Evolutionary conservation across 192 early-diverging fungal genomes (phyloP).

Genomic region (Backusella morwellensis): DNA sequence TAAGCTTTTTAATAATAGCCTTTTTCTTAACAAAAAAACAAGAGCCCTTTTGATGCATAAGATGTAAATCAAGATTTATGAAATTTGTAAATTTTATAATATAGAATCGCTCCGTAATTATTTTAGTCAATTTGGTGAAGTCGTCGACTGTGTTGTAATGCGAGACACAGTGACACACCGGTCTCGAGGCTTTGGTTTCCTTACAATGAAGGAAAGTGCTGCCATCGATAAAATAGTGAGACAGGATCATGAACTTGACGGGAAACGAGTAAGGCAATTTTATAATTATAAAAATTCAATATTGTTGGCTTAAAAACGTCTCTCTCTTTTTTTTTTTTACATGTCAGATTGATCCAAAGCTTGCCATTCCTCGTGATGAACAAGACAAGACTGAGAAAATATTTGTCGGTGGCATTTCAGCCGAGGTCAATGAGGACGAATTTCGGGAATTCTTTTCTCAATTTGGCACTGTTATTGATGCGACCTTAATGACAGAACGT

Average conservation of each 20-base stretch:
- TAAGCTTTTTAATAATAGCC: conserved; percentile 44
- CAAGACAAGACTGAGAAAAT: conserved; percentile 84
- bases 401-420: conserved; percentile 88
- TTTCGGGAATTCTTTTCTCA: conserved; percentile 83
- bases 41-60: not conserved
- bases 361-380: conserved; percentile 69
- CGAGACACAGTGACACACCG: conserved; percentile 62
- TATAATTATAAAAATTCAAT: not conserved
- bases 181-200: conserved; percentile 78
- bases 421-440: conserved; percentile 84
- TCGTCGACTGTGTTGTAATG: conserved; percentile 78
- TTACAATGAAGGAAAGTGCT: conserved; percentile 64
- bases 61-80: not conserved
- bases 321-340: not conserved
- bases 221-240: conserved; percentile 65
- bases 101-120: conserved; percentile 67
- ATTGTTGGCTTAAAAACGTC: not conserved
- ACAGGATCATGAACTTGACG: conserved; percentile 71
- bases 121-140: conserved; percentile 71
- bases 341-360: conserved; percentile 72
- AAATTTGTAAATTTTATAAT: conserved; percentile 32
- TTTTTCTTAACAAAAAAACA: not conserved
- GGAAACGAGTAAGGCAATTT: conserved; percentile 63
- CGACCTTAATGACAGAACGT: conserved; percentile 83
- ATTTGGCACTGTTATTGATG: conserved; percentile 84